Evolutionary conservation across 1,284 basidiomycete species (phyloP), one percentile per base, ranked within the genome.

Genomic region (Bondarzewia mesenterica): DNA sequence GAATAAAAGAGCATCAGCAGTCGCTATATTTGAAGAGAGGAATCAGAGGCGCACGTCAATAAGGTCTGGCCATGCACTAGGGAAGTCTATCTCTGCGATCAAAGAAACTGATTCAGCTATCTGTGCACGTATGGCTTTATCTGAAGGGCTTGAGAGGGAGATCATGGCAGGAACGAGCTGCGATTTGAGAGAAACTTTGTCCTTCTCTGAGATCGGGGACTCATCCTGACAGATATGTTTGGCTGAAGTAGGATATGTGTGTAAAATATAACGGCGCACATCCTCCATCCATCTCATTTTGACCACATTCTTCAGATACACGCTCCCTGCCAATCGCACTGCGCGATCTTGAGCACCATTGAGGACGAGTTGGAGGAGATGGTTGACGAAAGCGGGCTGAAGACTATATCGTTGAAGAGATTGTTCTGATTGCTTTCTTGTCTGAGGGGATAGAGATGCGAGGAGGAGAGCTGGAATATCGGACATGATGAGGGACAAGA

Each of bases 231-330:
- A 51, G 48, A 14, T 5, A 12, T 21, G 27, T 41, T n/a, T 49
- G 25, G 42, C 52, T 25, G 49, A 32, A 23, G 50, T 55, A 43
- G 6, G 36, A 42, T 18, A 27, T 44, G 21, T 16, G 21, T 16
- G 10, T 7, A 23, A 10, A 21, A 26, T 16, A 20, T 10, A 42
- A 23, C 37, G 22, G 50, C 79, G 49, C 48, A 91, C 92, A 71
- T 91, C 88, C 43, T 82, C 83, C 8, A 50, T 10, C 93, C 93
- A 96, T 66, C 85, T 77, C 37, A 80, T 70, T 63, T 88, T 92
- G 47, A 90, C 78, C 20, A 84, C 75, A 63, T 95, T 95, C 71
- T 95, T 96, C 54, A 95, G 81, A 67, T 87, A 93, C 41, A 95
- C 82, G 50, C 85, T 84, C 1, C 80, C 93, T 2, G 90, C 81